Base-by-base conservation (phyloP, 805 yeast genomes). In the Metschnikowia baotianmanensis region DNA sequence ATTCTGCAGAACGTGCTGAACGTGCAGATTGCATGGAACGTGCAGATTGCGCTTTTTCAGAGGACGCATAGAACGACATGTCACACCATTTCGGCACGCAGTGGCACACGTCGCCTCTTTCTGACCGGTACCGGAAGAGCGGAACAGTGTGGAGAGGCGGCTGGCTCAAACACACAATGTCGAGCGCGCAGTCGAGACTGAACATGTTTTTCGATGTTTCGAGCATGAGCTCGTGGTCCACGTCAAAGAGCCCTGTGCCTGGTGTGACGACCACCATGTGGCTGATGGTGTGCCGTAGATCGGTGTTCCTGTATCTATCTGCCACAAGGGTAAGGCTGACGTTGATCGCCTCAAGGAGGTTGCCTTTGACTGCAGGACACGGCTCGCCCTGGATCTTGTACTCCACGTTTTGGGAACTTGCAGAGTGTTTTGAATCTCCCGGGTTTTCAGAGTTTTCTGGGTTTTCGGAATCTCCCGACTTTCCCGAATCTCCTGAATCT, bases 81-180 rank as follows among this genome's bases (percentile, higher is more conserved):
- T 95, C 96, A 53, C 93, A 77, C 97, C 99, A 93, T 34, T 86
- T 83, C 1, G 99, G 99, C 9, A 89, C 84, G 58, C 95, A 84
- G 56, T 86, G 86, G 29, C 77, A 74, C 10, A 83, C 58, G 21
- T 66, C 65, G 2, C 71, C 72, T 30, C 64, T 57, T 21, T 42
- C 45, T 48, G 80, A 83, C 44, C 78, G 62, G 55, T 80, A 86
- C 38, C 97, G 63, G 51, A 95, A 85, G 25, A 93, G 61, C 0
- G 99, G 99, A 1, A 93, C 93, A 3, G 86, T 80, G 59, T 93
- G 98, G 29, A 93, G 62, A 0, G 99, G 98, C 1, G 95, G 93
- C 45, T 89, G 84, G 25, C 96, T 82, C 38, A 93, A 66, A 55
- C 97, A 88, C 6, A 93, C 80, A 2, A 93, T 72, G 62, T 93